Base-by-base conservation (phyloP, 495 filamentous ascomycete species). In the Penicillium psychrofluorescens region DNA sequence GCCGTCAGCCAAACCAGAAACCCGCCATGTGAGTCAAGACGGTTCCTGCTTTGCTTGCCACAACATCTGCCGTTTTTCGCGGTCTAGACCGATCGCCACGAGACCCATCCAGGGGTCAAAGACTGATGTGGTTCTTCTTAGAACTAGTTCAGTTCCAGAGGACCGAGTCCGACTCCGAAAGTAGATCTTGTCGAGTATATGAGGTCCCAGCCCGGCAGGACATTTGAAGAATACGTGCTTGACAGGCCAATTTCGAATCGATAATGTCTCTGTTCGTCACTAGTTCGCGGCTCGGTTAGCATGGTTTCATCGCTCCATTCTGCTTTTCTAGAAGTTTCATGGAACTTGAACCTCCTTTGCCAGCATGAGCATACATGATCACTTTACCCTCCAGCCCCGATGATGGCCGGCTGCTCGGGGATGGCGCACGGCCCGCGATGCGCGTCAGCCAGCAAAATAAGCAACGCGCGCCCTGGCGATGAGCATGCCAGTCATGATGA, bases 131-230 rank as follows among this genome's bases (percentile, higher is more conserved):
- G 33, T 38, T 28, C 6, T 11, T 13, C 8, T 34, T 10, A 15
- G 38, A 12, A 13, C 37, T 28, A 14, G 30, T 36, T 41, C 38
- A 33, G n/a, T 35, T 28, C 42, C 41, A 13, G 9, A 43, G 12
- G 11, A 16, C 46, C 40, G 44, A 50, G 33, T 38, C 55, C 55
- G 55, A 59, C 35, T 56, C 55, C 49, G 55, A 59, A 9, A 53
- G 52, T 53, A 52, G 50, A 5, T 33, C 5, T 6, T 34, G 10
- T 34, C 32, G n/a, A 34, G 32, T 4, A 5, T 34, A 12, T 12
- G 22, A 22, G 4, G 22, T 22, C 22, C 22, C 22, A 22, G 22
- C 22, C 6, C 22, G n/a, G n/a, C 6, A 22, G 22, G 22, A 22
- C 22, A 6, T 22, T 22, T 22, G 22, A 4, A 4, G 22, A 22